phyloP scores from a whole-genome alignment of 345 rosid species.

The Sonneratia caseolaris region DNA sequence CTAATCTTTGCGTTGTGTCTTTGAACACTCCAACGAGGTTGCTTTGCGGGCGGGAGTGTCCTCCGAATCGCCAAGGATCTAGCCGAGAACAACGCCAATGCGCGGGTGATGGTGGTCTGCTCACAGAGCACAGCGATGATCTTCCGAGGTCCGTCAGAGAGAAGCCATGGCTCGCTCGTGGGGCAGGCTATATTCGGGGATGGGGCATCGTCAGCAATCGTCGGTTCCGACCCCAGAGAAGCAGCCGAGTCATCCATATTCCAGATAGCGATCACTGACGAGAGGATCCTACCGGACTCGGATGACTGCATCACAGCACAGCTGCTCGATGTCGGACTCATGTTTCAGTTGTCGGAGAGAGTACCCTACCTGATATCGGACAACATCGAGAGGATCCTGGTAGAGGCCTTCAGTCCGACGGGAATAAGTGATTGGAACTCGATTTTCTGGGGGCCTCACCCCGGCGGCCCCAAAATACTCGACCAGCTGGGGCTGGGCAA shows the following conservation, averaged over 20 bases:
- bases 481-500: slow-evolving; percentile 37
- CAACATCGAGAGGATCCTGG: slow-evolving; percentile 51
- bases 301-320: slow-evolving; percentile 55
- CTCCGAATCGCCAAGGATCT: slow-evolving; percentile 73
- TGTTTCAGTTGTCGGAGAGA: slow-evolving; percentile 48
- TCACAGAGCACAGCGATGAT: slow-evolving; percentile 58
- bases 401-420: slow-evolving; percentile 44
- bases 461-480: slow-evolving; percentile 61
- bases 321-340: slow-evolving; percentile 55
- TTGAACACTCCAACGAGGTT: slow-evolving; percentile 29
- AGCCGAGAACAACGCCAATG: slow-evolving; percentile 65
- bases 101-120: slow-evolving; percentile 66
- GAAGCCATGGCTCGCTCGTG: slow-evolving; percentile 41
- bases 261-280: slow-evolving; percentile 45
- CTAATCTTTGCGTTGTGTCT: too few species aligned
- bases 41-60: slow-evolving; percentile 66
- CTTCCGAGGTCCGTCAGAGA: slow-evolving; percentile 62
- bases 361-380: slow-evolving; percentile 52
- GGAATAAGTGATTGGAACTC: slow-evolving; percentile 74
- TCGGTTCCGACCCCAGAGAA: slow-evolving; percentile 47
- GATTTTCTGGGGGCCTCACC: slow-evolving; percentile 64
- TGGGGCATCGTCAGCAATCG: slow-evolving; percentile 51
- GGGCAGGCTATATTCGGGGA: slow-evolving; percentile 65
- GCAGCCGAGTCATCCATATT: slow-evolving; percentile 40
- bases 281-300: slow-evolving; percentile 57